A percentile compares a stretch with the other conserved stretches of the same genome.
Conservation (phyloP, 2,329 filamentous ascomycete species). For the Helotiales sp. region DNA sequence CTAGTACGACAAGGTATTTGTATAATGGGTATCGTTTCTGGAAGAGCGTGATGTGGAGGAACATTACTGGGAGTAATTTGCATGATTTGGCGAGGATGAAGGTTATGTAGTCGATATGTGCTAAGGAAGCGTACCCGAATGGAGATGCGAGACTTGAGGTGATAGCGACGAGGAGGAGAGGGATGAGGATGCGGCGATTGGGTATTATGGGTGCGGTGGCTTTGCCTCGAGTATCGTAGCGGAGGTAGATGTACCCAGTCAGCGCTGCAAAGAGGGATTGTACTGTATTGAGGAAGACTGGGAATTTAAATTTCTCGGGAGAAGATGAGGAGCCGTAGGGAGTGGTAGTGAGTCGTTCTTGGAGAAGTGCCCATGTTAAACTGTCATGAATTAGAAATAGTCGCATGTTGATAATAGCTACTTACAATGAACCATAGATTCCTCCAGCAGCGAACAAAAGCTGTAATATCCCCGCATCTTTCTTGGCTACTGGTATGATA, state of each 20-base stretch:
- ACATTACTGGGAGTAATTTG: conserved; percentile 99
- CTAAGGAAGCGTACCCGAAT: conserved; percentile 89
- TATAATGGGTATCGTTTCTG: conserved; percentile 86
- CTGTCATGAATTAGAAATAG: conserved; percentile 45
- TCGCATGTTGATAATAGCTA: conserved; percentile 6
- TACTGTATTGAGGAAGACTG: conserved; percentile 93
- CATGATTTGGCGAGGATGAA: conserved; percentile 97
- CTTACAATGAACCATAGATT: conserved; percentile 95
- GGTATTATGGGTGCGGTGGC: conserved; percentile 72
- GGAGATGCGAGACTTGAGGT: conserved; percentile 89
- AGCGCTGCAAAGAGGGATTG: conserved; percentile 87
- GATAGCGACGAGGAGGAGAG: conserved; percentile 81
- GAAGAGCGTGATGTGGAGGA: conserved; percentile 91
- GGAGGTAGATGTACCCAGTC: conserved; percentile 80
- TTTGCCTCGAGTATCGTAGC: conserved; percentile 57
- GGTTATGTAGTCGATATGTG: conserved; percentile 96
- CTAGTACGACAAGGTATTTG: conserved; percentile 91
- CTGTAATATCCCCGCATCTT: conserved; percentile 67
- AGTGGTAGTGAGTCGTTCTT: conserved; percentile 96
- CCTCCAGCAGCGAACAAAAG: conserved; percentile 86
- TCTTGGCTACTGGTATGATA: conserved; percentile 33
- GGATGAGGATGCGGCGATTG: conserved; percentile 68
- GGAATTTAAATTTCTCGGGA: conserved; percentile 84
- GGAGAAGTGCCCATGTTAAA: conserved; percentile 92
- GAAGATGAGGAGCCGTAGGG: conserved; percentile 65